Evolutionary conservation across 2,329 filamentous ascomycete genomes (phyloP), one percentile per base, ranked within the genome.

Genomic region (Huntiella abstrusa): DNA sequence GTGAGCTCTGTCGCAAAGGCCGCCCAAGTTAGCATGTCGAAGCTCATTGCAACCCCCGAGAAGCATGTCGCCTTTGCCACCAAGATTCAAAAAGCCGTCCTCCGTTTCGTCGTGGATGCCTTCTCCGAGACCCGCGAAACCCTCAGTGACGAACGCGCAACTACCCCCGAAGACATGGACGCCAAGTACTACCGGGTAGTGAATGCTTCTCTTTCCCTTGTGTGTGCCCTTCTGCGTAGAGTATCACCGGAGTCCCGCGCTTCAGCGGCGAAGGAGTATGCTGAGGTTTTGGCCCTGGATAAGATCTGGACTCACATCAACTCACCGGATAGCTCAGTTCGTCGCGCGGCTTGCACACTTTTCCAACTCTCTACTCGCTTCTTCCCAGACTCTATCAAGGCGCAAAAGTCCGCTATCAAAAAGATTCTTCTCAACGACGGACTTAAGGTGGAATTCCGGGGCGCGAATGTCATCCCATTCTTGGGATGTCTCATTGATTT

Each of bases 61-160:
- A 98, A 95, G 62, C 65, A 80, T 34, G 64, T 66, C 16, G 71
- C 73, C 42, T 80, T 96, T 49, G 87, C 84, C 72, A 83, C 73
- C 57, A 77, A 80, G 45, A 95, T 87, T 56, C 85, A 93, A 57
- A 64, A 69, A 5, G 73, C 82, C 28, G 85, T 95, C 37, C 65
- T 96, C 48, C 76, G 86, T 43, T 95, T 85, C 60, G 84, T 85
- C 48, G 74, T 73, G 47, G 77, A 84, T 55, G 84, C 85, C 4
- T 73, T 91, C 37, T 74, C 79, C 46, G 91, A 98, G 60, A 88
- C 81, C 0, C 62, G 79, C 2, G 71, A 80, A 33, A 92, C 84
- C 0, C 66, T 98, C 33, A 96, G 87, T 57, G 91, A 98, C 58
- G 83, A 92, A 61, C 73, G 88, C 17, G 84, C 77, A 1, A 83